Evolutionary conservation across 495 filamentous ascomycete genomes (phyloP).

Genomic region (Friedmanniomyces endolithicus): DNA sequence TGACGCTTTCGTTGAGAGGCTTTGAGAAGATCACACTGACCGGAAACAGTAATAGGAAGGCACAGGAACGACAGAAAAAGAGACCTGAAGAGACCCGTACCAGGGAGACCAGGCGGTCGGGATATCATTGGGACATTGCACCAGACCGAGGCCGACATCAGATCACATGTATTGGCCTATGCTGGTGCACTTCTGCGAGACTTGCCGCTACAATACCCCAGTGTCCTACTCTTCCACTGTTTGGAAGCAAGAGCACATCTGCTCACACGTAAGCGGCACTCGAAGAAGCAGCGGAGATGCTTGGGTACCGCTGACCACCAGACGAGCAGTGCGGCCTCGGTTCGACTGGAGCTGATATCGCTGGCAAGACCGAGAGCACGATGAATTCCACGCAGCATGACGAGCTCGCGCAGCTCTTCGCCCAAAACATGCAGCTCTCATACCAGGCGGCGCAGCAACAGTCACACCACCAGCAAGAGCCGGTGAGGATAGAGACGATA

Average conservation of each 20-base stretch:
- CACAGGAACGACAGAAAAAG: too few relatives aligned
- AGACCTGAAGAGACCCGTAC: too few relatives aligned
- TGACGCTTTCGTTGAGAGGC: not conserved
- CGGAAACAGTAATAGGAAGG: too few relatives aligned
- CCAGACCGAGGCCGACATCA: too few relatives aligned
- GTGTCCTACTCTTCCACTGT: constrained; percentile 29
- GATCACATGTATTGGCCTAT: constrained; percentile 21
- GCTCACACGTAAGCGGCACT: constrained; percentile 28
- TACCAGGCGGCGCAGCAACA: constrained; percentile 2
- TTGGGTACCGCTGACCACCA: constrained; percentile 16
- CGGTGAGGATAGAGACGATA: not conserved
- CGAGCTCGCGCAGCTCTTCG: constrained; percentile 29
- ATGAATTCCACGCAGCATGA: constrained; percentile 30
- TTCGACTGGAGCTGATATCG: constrained; percentile 25
- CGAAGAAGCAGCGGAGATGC: not conserved
- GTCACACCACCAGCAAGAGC: constrained; percentile 7
- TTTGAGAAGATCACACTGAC: not conserved
- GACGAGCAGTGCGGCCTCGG: constrained; percentile 29
- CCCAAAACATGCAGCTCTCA: constrained; percentile 25
- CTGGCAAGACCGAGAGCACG: constrained; percentile 10
- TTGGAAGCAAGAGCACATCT: constrained; percentile 28
- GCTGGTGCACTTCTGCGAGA: constrained; percentile 29
- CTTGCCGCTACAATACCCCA: constrained; percentile 29
- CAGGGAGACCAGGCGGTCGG: too few relatives aligned
- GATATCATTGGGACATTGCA: too few relatives aligned